Percentiles rank a stretch among this genome's conserved stretches.
phyloP scores from a whole-genome alignment of 2,329 filamentous ascomycete species.

The Helminthosporium solani region DNA sequence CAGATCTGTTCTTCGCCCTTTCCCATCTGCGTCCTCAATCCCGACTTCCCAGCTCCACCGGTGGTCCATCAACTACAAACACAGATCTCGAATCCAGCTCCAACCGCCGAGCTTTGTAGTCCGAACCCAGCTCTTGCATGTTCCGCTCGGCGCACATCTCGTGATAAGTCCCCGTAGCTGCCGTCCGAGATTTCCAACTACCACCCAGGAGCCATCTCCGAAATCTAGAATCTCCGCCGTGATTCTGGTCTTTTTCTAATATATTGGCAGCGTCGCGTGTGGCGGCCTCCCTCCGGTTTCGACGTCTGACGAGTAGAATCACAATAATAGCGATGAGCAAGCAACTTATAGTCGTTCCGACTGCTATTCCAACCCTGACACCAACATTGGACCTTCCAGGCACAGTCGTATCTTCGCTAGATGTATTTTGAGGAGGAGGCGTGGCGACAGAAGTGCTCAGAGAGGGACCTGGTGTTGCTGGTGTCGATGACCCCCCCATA shows the following conservation, averaged over 20 bases:
- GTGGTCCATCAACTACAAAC: constrained; percentile 7
- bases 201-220: not conserved
- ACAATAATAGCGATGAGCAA: not conserved
- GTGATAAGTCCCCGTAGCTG: not conserved
- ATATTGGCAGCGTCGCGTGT: not conserved
- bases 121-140: not conserved
- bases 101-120: too few relatives aligned
- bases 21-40: too few relatives aligned
- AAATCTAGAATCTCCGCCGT: not conserved
- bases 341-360: constrained; percentile 1
- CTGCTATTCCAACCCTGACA: constrained; percentile 4
- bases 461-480: not conserved
- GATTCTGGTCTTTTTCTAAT: not conserved
- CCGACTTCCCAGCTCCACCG: constrained; percentile 32
- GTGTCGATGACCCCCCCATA: not conserved
- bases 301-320: not conserved
- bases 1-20: too few relatives aligned
- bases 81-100: constrained; percentile 3
- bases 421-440: not conserved
- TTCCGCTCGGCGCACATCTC: not conserved
- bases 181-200: not conserved
- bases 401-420: not conserved
- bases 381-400: not conserved
- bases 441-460: not conserved
- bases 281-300: not conserved